Conservation (phyloP, 1,284 basidiomycete genomes). For the Moniliophthora roreri region DNA sequence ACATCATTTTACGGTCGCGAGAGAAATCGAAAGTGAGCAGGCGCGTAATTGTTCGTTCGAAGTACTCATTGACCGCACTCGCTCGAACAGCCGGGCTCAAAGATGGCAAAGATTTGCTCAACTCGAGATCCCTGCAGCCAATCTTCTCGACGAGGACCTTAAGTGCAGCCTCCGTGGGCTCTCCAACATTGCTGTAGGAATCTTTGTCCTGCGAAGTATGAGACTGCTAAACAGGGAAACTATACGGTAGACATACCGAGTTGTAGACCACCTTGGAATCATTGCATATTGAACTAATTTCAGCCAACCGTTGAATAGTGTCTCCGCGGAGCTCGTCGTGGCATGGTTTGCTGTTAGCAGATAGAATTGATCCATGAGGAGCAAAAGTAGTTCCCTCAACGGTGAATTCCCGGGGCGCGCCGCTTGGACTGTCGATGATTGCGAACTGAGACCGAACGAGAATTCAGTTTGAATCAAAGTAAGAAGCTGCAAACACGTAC, state of each 20-base stretch:
- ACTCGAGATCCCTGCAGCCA: constrained; percentile 55
- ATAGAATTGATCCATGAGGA: constrained; percentile 73
- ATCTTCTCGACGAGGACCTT: constrained; percentile 93
- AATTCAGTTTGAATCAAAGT: neutral
- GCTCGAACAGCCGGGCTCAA: constrained; percentile 67
- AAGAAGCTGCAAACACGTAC: constrained; percentile 28
- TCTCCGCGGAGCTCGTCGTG: constrained; percentile 62
- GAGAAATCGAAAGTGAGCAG: constrained; percentile 96
- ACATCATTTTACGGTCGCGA: constrained; percentile 99
- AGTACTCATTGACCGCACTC: constrained; percentile 82
- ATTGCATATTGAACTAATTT: constrained; percentile 91
- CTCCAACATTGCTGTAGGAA: constrained; percentile 84
- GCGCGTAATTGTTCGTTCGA: constrained; percentile 74
- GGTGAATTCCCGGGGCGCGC: constrained; percentile 63
- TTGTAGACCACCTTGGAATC: constrained; percentile 90
- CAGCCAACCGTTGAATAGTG: constrained; percentile 79
- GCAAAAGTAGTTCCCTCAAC: constrained; percentile 92
- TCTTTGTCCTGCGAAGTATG: constrained; percentile 64
- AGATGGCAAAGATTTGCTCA: constrained; percentile 54
- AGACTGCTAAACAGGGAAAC: constrained; percentile 12
- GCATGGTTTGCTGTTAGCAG: constrained; percentile 61
- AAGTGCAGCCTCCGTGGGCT: constrained; percentile 95
- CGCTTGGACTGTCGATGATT: constrained; percentile 58
- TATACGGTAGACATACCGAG: constrained; percentile 45
- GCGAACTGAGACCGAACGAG: constrained; percentile 56